Conservation (phyloP, 2,329 filamentous ascomycete species). For the Dactylellina sp. region DNA sequence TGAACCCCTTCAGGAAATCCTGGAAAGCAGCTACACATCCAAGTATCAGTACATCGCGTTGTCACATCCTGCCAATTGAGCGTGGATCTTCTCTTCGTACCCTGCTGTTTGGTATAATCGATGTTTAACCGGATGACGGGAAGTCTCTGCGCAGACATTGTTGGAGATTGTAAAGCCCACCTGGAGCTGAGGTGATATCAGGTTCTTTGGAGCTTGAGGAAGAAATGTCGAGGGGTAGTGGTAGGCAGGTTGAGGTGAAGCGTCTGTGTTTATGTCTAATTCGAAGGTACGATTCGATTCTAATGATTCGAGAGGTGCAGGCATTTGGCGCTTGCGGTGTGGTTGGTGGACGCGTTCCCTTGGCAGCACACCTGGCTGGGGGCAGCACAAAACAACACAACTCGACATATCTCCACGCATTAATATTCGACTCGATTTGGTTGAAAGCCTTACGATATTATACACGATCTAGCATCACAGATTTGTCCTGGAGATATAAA, state of each 20-base stretch:
- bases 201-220: constrained; percentile 11
- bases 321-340: constrained; percentile 35
- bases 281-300: constrained; percentile 54
- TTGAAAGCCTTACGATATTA: neutral
- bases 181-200: constrained; percentile 26
- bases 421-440: neutral
- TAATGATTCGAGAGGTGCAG: constrained; percentile 15
- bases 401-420: neutral
- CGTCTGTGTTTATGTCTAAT: constrained; percentile 36
- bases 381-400: constrained; percentile 38
- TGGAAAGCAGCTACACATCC: constrained; percentile 77
- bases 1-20: constrained; percentile 88
- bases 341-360: constrained; percentile 57
- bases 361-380: constrained; percentile 36
- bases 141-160: constrained; percentile 57
- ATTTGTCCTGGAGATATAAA: neutral
- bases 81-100: constrained; percentile 66
- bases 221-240: constrained; percentile 8
- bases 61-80: constrained; percentile 16
- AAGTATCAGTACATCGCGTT: constrained; percentile 36
- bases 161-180: constrained; percentile 31
- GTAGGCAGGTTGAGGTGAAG: constrained; percentile 12
- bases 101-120: constrained; percentile 87
- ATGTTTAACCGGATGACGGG: constrained; percentile 64
- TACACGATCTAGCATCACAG: neutral